phyloP scores from a whole-genome alignment of 2,329 filamentous ascomycete genomes.

The Trichoderma citrinoviride region DNA sequence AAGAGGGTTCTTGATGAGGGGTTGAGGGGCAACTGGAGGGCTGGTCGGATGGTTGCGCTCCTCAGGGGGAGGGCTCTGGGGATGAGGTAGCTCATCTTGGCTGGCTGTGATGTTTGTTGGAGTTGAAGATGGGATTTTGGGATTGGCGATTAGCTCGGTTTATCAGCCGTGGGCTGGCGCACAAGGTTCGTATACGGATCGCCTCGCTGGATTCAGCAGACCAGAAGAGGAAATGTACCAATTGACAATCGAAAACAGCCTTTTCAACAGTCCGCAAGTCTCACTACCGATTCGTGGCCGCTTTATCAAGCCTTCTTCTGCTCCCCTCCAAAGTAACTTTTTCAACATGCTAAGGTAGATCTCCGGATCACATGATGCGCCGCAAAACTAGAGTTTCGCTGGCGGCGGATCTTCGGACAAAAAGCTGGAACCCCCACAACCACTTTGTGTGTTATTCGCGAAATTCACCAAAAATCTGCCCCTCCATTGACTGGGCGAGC shows the following conservation, averaged over 20 bases:
- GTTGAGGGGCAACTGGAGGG: constrained; percentile 9
- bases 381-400: constrained; percentile 4
- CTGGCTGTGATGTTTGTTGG: background rate
- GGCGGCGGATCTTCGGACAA: constrained; percentile 35
- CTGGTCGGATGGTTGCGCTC: constrained; percentile 21
- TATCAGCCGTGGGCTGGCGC: background rate
- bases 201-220: background rate
- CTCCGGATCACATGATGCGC: constrained; percentile 40
- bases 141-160: background rate
- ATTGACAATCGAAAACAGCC: background rate
- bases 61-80: constrained; percentile 28
- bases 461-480: constrained; percentile 45
- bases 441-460: constrained; percentile 39
- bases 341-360: constrained; percentile 34
- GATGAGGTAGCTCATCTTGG: constrained; percentile 31
- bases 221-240: background rate
- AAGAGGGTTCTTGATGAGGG: constrained; percentile 22
- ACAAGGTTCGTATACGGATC: background rate
- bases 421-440: constrained; percentile 33
- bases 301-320: constrained; percentile 3
- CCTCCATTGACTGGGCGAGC: constrained; percentile 38
- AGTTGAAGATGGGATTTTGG: background rate
- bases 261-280: background rate
- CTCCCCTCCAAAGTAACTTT: background rate
- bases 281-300: background rate